Base-by-base conservation (phyloP, 2,329 filamentous ascomycete genomes). In the Bipolaris zeicola region DNA sequence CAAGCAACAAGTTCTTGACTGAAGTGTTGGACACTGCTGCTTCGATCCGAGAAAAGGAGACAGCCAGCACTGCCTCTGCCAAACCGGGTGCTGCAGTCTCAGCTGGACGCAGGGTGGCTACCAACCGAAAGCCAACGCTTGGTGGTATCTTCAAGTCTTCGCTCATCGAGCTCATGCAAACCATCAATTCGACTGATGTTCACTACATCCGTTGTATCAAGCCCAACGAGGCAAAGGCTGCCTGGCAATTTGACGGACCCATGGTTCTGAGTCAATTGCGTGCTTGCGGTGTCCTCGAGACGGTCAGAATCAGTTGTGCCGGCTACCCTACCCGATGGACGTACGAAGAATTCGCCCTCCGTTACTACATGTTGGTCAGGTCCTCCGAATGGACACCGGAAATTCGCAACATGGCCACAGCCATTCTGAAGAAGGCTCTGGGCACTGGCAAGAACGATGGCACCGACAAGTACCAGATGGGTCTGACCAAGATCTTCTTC, bases 191-290 rank as follows among this genome's bases (percentile, higher is more conserved):
- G 66, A 99, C 95, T 2, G 95, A 99, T 75, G 95, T 98, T 18
- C 95, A 99, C 78, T 99, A 99, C 78, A 99, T 99, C 73, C 89
- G 95, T 67, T 99, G 95, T 77, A 98, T 99, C 79, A 99, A 99
- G 80, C 95, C 95, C 31, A 99, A 99, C 75, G 95, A 99, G 79
- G 91, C 87, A 48, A 99, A 99, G 78, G 91, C 91, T 71, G 87
- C 95, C 0, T 99, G 95, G 95, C 94, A 96, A 70, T 99, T 98
- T 61, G 95, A 99, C 74, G 95, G 95, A 0, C 95, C 96, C 3
- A 99, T 99, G 95, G 95, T 99, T 66, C 85, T 99, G 59, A 96
- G 92, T 77, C 95, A 99, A 78, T 83, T 99, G 69, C 89, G 96
- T 77, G 95, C 95, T 79, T 99, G 95, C 80, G 95, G 95, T 93